These are phyloP conservation scores for Lachnellula hyalina DNA, from an alignment of 2,329 filamentous ascomycete species.

Conservation along the genomic window DNA sequence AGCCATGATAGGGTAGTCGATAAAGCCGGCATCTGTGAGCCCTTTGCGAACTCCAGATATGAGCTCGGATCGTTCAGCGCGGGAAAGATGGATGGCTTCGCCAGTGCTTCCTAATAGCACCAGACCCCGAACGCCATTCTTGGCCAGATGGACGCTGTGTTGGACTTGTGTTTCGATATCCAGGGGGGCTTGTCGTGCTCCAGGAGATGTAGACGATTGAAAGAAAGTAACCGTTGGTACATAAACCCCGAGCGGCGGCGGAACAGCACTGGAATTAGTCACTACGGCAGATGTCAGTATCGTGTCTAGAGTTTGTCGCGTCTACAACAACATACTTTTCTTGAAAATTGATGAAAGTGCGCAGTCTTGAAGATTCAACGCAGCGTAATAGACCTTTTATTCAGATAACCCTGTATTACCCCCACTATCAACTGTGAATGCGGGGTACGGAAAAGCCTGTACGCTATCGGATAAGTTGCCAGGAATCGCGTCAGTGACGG, in stretches of 20 bases:
- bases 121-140: conserved; percentile 51
- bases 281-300: neutral
- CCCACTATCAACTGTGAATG: neutral
- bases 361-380: neutral
- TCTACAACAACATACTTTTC: neutral
- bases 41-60: conserved; percentile 49
- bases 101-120: conserved; percentile 58
- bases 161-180: conserved; percentile 50
- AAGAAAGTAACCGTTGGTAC: conserved; percentile 58
- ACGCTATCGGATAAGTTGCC: neutral
- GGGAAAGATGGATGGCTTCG: conserved; percentile 55
- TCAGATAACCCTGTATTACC: neutral
- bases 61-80: conserved; percentile 47
- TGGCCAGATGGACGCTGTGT: conserved; percentile 53
- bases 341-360: neutral
- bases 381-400: neutral
- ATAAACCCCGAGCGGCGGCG: conserved; percentile 45
- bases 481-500: neutral
- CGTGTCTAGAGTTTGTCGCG: neutral
- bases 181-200: conserved; percentile 32
- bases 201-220: conserved; percentile 15
- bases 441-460: neutral
- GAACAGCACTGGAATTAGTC: neutral
- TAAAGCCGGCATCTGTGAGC: conserved; percentile 47
- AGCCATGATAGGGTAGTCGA: conserved; percentile 52